Conservation (phyloP, 257 asterid genomes). For the Ballota nigra region DNA sequence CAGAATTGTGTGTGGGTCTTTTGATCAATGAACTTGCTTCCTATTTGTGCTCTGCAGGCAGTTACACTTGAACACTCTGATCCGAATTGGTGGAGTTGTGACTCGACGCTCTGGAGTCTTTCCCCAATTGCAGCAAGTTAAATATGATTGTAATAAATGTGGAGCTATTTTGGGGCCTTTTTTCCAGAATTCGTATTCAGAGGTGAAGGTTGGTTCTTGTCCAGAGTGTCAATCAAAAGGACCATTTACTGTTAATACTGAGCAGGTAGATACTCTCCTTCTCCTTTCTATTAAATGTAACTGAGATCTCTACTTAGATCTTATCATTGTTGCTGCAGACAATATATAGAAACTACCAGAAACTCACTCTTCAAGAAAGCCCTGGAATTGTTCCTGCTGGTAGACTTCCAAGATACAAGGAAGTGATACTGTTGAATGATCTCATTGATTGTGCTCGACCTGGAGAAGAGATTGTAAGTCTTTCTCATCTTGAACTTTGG, state of each 20-base stretch:
- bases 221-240: constrained; percentile 97
- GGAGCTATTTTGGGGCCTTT: constrained; percentile 92
- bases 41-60: constrained; percentile 55
- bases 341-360: constrained; percentile 94
- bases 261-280: constrained; percentile 62
- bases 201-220: constrained; percentile 97
- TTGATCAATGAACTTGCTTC: not conserved
- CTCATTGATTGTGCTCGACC: constrained; percentile 98
- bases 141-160: constrained; percentile 88
- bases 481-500: constrained; percentile 2
- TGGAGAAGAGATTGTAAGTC: constrained; percentile 92
- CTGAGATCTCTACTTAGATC: constrained; percentile 10
- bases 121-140: constrained; percentile 95
- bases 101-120: constrained; percentile 97
- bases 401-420: constrained; percentile 98
- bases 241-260: constrained; percentile 89
- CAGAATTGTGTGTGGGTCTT: not conserved
- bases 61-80: constrained; percentile 95
- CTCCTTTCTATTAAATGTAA: constrained; percentile 10
- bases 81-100: constrained; percentile 97
- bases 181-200: constrained; percentile 96
- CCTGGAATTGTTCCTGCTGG: constrained; percentile 99
- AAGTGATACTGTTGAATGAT: constrained; percentile 96
- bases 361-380: constrained; percentile 95
- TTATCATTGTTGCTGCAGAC: constrained; percentile 52